Evolutionary conservation across 192 early-diverging fungal species (phyloP).

Genomic region (Umbelopsis sp.): DNA sequence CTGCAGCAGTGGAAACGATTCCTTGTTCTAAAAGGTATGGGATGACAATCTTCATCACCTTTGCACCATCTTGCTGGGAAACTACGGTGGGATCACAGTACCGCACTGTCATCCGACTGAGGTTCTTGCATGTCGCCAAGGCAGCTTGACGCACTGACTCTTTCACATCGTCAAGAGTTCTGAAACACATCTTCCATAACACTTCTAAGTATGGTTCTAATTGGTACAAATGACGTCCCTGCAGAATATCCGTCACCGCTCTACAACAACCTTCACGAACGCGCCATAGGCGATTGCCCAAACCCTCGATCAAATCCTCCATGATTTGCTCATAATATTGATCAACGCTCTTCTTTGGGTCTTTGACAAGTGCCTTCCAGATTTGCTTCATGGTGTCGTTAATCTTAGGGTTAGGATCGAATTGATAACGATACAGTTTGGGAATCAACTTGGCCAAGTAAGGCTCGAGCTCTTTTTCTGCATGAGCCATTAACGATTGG

Average conservation of each 20-base stretch:
- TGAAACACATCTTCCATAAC: constrained; percentile 90
- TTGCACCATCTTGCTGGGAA: constrained; percentile 59
- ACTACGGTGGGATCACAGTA: constrained; percentile 80
- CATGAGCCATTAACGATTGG: constrained; percentile 74
- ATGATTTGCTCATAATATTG: constrained; percentile 82
- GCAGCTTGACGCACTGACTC: constrained; percentile 86
- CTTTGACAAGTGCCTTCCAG: constrained; percentile 77
- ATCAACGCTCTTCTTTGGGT: constrained; percentile 71
- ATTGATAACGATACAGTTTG: constrained; percentile 86
- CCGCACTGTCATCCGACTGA: constrained; percentile 81
- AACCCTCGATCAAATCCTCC: constrained; percentile 72
- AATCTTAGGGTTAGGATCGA: constrained; percentile 88
- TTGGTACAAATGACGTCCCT: constrained; percentile 68
- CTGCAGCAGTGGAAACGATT: constrained; percentile 78
- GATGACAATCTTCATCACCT: constrained; percentile 80
- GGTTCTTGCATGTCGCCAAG: constrained; percentile 75
- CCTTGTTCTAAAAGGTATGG: constrained; percentile 85
- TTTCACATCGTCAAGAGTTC: constrained; percentile 93
- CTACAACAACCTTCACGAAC: constrained; percentile 80
- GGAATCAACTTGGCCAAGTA: constrained; percentile 79
- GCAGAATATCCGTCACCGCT: constrained; percentile 75
- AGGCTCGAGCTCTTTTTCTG: constrained; percentile 81
- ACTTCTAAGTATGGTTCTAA: constrained; percentile 76
- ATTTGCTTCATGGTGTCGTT: constrained; percentile 89
- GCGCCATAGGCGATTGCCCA: constrained; percentile 86